Evolutionary conservation across 257 asterid genomes (phyloP).

Genomic region (Solanum bulbocastanum): DNA sequence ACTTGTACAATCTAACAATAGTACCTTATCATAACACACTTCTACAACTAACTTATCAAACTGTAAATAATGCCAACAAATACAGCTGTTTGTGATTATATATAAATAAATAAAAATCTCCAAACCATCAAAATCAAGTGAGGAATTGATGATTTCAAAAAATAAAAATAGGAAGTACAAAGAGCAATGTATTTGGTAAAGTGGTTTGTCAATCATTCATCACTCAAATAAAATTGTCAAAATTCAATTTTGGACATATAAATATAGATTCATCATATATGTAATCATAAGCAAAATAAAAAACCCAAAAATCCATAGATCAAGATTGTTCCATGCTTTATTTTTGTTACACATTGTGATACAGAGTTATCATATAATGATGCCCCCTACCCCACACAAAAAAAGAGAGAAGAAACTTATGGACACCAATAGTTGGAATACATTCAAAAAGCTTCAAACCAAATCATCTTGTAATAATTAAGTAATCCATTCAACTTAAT

Average conservation of each 20-base stretch:
- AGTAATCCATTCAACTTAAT: too few species aligned
- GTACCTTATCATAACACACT: conserved; percentile 10
- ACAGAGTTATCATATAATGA: not conserved
- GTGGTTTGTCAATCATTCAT: not conserved
- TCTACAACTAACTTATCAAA: not conserved
- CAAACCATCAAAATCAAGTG: not conserved
- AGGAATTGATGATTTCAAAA: not conserved
- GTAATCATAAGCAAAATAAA: not conserved
- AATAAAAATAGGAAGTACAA: not conserved
- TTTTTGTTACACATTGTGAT: not conserved
- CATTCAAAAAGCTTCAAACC: not conserved
- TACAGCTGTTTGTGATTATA: not conserved
- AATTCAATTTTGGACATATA: not conserved
- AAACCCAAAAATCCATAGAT: not conserved
- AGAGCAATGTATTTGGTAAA: not conserved
- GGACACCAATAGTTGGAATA: not conserved
- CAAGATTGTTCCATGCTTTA: not conserved
- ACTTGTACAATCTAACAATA: not conserved
- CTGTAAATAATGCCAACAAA: not conserved
- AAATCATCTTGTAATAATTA: not conserved
- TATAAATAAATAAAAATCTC: not conserved
- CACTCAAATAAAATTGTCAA: not conserved
- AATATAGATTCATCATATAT: not conserved
- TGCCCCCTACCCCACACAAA: not conserved
- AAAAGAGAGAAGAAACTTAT: not conserved